Percentiles rank a stretch among this genome's conserved stretches.
Conservation (phyloP, 805 yeast genomes). For the Nakazawaea anatomiae region DNA sequence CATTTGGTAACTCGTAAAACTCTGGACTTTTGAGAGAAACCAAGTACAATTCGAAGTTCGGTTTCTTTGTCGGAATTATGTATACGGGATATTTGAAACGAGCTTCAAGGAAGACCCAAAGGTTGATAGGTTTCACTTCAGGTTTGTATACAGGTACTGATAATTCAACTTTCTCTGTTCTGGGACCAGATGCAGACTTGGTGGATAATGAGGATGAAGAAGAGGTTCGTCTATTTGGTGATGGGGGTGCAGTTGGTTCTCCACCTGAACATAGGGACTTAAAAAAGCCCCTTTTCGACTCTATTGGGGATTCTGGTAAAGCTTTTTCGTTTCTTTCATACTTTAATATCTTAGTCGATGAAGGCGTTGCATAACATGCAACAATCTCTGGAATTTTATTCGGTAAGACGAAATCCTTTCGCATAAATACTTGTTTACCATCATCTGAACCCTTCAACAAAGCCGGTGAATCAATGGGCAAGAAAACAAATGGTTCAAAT, state of each 20-base stretch:
- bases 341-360: conserved; percentile 17
- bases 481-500: conserved; percentile 43
- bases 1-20: conserved; percentile 27
- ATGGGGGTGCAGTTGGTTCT: conserved; percentile 14
- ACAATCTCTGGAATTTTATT: conserved; percentile 38
- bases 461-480: conserved; percentile 38
- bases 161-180: too few relatives aligned
- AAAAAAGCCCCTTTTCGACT: conserved; percentile 22
- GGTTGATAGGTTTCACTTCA: conserved; percentile 28
- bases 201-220: neutral
- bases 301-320: conserved; percentile 12
- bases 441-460: conserved; percentile 20
- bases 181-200: too few relatives aligned
- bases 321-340: conserved; percentile 3
- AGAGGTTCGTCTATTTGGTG: conserved; percentile 13
- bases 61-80: conserved; percentile 35
- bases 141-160: conserved; percentile 7
- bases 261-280: conserved; percentile 20
- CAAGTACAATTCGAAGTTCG: conserved; percentile 18
- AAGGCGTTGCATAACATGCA: conserved; percentile 25
- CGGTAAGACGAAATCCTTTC: conserved; percentile 33
- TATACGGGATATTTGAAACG: conserved; percentile 42
- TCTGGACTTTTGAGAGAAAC: conserved; percentile 17
- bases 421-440: conserved; percentile 34
- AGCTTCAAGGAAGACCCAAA: conserved; percentile 39